A percentile compares a stretch with the other conserved stretches of the same genome.
Conservation (phyloP, 2,329 filamentous ascomycete genomes). For the Cadophora malorum region DNA sequence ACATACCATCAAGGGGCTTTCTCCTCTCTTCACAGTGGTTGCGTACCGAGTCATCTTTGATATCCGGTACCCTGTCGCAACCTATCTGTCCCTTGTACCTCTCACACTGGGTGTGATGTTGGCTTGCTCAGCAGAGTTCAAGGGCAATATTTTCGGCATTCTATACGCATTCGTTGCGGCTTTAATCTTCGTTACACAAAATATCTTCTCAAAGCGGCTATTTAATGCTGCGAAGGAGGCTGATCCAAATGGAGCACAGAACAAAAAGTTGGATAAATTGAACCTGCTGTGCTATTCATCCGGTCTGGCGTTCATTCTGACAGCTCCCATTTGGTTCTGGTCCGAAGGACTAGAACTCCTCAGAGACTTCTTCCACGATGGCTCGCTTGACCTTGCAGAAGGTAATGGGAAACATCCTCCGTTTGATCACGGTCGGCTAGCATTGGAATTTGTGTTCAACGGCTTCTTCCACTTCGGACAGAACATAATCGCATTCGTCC, state of each 20-base stretch:
- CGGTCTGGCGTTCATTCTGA: slow-evolving; percentile 87
- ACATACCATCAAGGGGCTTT: slow-evolving; percentile 97
- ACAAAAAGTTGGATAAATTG: slow-evolving; percentile 91
- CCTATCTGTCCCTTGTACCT: slow-evolving; percentile 88
- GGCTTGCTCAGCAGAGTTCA: slow-evolving; percentile 91
- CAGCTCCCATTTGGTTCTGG: slow-evolving; percentile 91
- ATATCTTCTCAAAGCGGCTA: slow-evolving; percentile 96
- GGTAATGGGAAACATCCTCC: slow-evolving; percentile 52
- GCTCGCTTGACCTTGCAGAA: slow-evolving; percentile 68
- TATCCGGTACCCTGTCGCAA: slow-evolving; percentile 85
- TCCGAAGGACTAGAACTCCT: slow-evolving; percentile 82
- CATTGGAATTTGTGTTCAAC: slow-evolving; percentile 94
- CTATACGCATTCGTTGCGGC: slow-evolving; percentile 88
- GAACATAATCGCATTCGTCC: slow-evolving; percentile 91
- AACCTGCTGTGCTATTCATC: slow-evolving; percentile 98
- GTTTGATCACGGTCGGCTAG: slow-evolving; percentile 75
- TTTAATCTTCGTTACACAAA: slow-evolving; percentile 95
- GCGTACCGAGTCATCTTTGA: slow-evolving; percentile 90
- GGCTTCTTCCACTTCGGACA: slow-evolving; percentile 96
- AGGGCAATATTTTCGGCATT: slow-evolving; percentile 88
- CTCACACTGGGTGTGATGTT: slow-evolving; percentile 94
- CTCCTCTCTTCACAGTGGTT: slow-evolving; percentile 91
- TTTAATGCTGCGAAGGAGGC: slow-evolving; percentile 93
- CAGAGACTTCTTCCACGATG: slow-evolving; percentile 79
- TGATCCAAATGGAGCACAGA: slow-evolving; percentile 74